Evolutionary conservation across 805 yeast genomes (phyloP).

Genomic region (Kodamaea hsintzibuensis): DNA sequence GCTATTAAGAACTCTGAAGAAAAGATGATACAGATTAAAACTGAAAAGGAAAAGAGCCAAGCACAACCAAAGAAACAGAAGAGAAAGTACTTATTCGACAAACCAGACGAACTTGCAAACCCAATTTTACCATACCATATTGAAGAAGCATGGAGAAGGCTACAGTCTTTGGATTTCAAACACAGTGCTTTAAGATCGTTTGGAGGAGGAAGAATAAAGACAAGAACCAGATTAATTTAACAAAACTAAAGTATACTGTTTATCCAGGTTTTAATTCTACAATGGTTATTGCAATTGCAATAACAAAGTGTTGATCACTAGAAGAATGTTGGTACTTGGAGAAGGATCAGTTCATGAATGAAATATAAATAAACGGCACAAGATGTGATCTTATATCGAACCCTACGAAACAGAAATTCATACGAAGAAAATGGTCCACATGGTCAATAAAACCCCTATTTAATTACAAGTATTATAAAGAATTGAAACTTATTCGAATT

Average conservation of each 20-base stretch:
- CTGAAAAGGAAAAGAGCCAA: slow-evolving; percentile 22
- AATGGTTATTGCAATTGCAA: too few relatives aligned
- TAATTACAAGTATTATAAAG: too few relatives aligned
- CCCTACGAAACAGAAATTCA: too few relatives aligned
- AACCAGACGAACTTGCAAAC: slow-evolving; percentile 78
- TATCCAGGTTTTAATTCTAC: too few relatives aligned
- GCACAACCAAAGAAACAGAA: slow-evolving; percentile 32
- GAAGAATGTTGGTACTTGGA: not conserved
- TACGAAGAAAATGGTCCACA: too few relatives aligned
- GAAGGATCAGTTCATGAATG: too few relatives aligned
- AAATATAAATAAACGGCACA: too few relatives aligned
- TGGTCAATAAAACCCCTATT: too few relatives aligned
- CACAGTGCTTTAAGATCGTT: slow-evolving; percentile 69
- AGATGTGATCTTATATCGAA: too few relatives aligned
- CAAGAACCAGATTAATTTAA: slow-evolving; percentile 53
- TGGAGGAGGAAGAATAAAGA: slow-evolving; percentile 63
- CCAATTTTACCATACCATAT: slow-evolving; percentile 82
- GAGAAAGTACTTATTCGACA: slow-evolving; percentile 71
- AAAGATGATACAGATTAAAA: slow-evolving; percentile 34
- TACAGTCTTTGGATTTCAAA: slow-evolving; percentile 59
- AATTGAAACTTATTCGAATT: not conserved
- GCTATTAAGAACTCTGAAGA: slow-evolving; percentile 73
- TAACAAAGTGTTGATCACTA: not conserved
- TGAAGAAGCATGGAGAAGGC: slow-evolving; percentile 83
- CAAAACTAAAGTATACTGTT: not conserved